Evolutionary conservation across 2,329 filamentous ascomycete species (phyloP), one percentile per base, ranked within the genome.

Genomic region (Nigrospora sphaerica): DNA sequence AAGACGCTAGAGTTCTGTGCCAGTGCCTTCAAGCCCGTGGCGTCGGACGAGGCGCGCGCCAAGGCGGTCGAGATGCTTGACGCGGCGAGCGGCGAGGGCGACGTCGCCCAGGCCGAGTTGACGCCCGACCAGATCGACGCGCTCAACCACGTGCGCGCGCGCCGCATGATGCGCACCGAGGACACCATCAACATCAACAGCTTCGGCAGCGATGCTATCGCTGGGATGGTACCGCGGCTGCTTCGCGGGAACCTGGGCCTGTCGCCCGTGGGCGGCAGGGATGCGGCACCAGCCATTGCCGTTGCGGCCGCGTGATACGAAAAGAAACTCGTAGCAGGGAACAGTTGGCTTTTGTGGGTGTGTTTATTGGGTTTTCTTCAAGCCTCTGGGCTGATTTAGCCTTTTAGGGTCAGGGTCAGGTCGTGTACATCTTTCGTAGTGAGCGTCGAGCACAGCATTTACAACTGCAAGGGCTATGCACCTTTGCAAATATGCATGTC

Each of bases 1-100:
- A 60, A 65, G 51, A 57, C 59, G 4, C 46, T 66, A 23, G 56
- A 64, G 17, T 67, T 67, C 48, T 62, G 62, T 49, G 48, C 59
- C 42, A 55, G 53, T 14, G 63, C 64, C 10, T 65, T 63, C 44
- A 49, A 50, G 4, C 39, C 46, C 31, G 44, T 54, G 31, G 12
- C 49, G 1, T 40, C 23, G 2, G 39, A 40, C 6, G 39, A 40
- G 23, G 19, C 13, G 13, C 7, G 39, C 41, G 39, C 47, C 16
- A 45, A 48, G n/a, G 47, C 48, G 46, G 38, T 46, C 45, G 51
- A 44, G 54, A 50, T 49, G 18, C 43, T 28, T 10, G 23, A 28
- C 5, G 2, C 48, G 19, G 42, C 55, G 17, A 41, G 50, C 12
- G 41, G 52, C 39, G 44, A 39, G 35, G 40, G 44, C 34, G 40